Evolutionary conservation across 2,329 filamentous ascomycete species (phyloP).

Genomic region (Malbranchea cinnamomea): DNA sequence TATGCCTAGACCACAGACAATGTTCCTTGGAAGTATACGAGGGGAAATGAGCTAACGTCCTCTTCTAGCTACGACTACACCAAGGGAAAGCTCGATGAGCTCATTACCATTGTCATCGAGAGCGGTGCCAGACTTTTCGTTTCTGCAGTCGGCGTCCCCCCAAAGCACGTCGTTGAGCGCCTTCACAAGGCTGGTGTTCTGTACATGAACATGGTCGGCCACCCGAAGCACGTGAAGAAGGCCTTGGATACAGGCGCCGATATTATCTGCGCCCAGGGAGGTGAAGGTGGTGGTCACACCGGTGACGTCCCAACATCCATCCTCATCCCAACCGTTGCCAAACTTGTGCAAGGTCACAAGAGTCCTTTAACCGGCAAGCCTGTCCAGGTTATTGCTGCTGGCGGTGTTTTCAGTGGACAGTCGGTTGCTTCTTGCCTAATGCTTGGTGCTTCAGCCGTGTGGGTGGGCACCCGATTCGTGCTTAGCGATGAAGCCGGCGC

Average conservation of each 20-base stretch:
- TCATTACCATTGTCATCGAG: slow-evolving; percentile 85
- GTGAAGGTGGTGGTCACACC: slow-evolving; percentile 92
- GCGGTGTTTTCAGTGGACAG: slow-evolving; percentile 86
- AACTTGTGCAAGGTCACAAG: slow-evolving; percentile 64
- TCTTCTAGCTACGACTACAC: slow-evolving; percentile 85
- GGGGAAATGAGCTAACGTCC: slow-evolving; percentile 6
- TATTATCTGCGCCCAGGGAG: slow-evolving; percentile 96
- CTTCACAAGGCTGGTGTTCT: slow-evolving; percentile 77
- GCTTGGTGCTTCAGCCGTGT: slow-evolving; percentile 83
- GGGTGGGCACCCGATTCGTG: slow-evolving; percentile 94
- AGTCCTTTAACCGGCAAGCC: slow-evolving; percentile 74
- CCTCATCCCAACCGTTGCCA: slow-evolving; percentile 82
- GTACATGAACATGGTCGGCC: slow-evolving; percentile 99
- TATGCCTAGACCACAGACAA: slow-evolving; percentile 27
- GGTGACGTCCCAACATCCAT: slow-evolving; percentile 84
- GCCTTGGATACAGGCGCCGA: slow-evolving; percentile 83
- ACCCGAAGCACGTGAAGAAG: slow-evolving; percentile 98
- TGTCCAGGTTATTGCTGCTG: slow-evolving; percentile 84
- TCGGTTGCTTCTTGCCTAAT: slow-evolving; percentile 79
- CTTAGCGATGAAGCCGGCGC: slow-evolving; percentile 89
- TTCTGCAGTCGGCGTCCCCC: slow-evolving; percentile 86
- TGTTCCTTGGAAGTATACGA: not conserved
- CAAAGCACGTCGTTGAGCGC: slow-evolving; percentile 73
- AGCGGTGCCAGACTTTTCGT: slow-evolving; percentile 87
- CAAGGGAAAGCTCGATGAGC: slow-evolving; percentile 89